Evolutionary conservation across 192 early-diverging fungal genomes (phyloP).

Genomic region (Globomyces pollinis-pini): DNA sequence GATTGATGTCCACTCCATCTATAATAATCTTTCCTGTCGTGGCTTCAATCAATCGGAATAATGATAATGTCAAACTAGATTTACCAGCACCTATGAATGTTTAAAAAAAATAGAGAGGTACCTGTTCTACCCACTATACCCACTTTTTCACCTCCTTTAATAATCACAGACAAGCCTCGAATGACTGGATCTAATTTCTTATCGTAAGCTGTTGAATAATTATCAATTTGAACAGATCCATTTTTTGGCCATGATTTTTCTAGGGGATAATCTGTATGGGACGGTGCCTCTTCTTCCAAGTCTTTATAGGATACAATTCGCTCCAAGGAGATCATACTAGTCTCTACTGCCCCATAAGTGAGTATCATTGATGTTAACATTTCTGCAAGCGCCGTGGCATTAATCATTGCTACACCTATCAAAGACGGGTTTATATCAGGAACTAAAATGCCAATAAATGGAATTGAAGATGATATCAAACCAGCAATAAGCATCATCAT

Average conservation of each 20-base stretch:
- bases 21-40: conserved; percentile 56
- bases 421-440: too few relatives aligned
- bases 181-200: conserved; percentile 59
- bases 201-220: conserved; percentile 66
- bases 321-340: conserved; percentile 41
- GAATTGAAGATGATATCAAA: conserved; percentile 10
- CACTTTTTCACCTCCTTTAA: conserved; percentile 62
- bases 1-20: conserved; percentile 62
- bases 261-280: conserved; percentile 42
- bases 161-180: conserved; percentile 57
- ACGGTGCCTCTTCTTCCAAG: conserved; percentile 63
- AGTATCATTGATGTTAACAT: conserved; percentile 40
- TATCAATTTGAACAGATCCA: conserved; percentile 59
- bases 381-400: conserved; percentile 65
- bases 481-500: neutral
- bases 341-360: conserved; percentile 7
- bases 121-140: conserved; percentile 52
- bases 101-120: too few relatives aligned
- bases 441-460: conserved; percentile 17
- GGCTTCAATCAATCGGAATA: conserved; percentile 64
- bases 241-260: conserved; percentile 59
- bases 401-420: conserved; percentile 75
- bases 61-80: conserved; percentile 56
- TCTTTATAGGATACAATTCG: conserved; percentile 69
- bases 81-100: conserved; percentile 73